Percentiles rank a stretch among this genome's conserved stretches.
Evolutionary conservation across 768 basidiomycete species (phyloP).

Genomic region (Tulasnella sp.): DNA sequence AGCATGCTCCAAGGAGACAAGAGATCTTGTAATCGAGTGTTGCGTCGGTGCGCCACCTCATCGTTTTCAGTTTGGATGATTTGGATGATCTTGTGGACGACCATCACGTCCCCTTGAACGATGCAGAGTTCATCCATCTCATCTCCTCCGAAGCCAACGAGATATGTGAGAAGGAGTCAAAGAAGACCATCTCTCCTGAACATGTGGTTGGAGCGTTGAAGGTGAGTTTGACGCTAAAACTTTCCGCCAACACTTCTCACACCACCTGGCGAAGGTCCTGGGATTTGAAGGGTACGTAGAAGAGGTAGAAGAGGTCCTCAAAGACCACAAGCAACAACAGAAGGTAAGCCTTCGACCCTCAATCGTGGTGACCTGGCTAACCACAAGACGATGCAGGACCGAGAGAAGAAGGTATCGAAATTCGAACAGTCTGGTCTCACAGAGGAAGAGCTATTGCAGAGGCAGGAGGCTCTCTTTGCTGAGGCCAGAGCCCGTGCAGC

Average conservation of each 20-base stretch:
- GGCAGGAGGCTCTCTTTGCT: conserved; percentile 90
- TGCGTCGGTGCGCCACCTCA: conserved; percentile 72
- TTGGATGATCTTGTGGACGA: background rate
- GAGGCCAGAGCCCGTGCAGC: conserved; percentile 47
- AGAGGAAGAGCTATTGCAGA: conserved; percentile 74
- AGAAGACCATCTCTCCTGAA: conserved; percentile 98
- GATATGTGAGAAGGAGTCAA: conserved; percentile 93
- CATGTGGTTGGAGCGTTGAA: conserved; percentile 89
- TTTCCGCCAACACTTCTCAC: background rate
- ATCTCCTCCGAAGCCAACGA: conserved; percentile 97
- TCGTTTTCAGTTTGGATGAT: background rate
- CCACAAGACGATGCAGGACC: conserved; percentile 40
- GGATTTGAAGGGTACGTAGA: conserved; percentile 85
- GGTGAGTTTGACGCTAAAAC: conserved; percentile 32
- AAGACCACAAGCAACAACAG: conserved; percentile 91
- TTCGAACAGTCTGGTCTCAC: conserved; percentile 79
- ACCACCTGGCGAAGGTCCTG: conserved; percentile 44
- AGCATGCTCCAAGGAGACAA: conserved; percentile 86
- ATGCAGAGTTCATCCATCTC: conserved; percentile 89
- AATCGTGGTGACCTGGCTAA: background rate
- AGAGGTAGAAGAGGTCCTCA: conserved; percentile 84
- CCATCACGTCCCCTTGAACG: background rate
- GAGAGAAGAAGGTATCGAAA: conserved; percentile 86
- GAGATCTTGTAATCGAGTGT: conserved; percentile 93
- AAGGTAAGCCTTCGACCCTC: conserved; percentile 44